Evolutionary conservation across 768 basidiomycete genomes (phyloP).

Genomic region (Gloeopeniophorella convolvens): DNA sequence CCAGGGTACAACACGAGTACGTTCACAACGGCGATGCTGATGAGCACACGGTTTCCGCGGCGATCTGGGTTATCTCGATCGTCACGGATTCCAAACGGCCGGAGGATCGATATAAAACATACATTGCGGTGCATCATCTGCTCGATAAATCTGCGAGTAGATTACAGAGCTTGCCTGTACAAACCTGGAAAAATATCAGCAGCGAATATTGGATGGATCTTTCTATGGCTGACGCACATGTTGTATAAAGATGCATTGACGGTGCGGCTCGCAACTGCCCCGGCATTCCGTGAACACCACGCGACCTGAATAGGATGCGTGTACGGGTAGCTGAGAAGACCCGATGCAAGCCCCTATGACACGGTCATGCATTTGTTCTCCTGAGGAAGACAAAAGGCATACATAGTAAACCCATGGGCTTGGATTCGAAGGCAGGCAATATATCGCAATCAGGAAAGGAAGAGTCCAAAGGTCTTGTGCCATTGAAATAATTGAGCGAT

Average conservation of each 20-base stretch:
- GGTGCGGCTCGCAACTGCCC: conserved; percentile 52
- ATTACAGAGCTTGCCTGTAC: conserved; percentile 40
- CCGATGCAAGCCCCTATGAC: conserved; percentile 38
- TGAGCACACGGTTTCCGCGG: conserved; percentile 52
- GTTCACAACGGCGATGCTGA: conserved; percentile 46
- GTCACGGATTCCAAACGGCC: background rate
- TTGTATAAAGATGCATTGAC: conserved; percentile 57
- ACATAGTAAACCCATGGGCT: background rate
- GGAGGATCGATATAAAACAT: conserved; percentile 19
- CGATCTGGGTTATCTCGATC: conserved; percentile 35
- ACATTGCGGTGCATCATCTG: conserved; percentile 53
- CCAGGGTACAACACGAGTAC: conserved; percentile 45
- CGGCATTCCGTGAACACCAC: conserved; percentile 56
- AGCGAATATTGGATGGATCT: no score
- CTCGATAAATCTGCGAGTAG: conserved; percentile 50
- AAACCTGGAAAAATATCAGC: no score
- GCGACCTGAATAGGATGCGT: conserved; percentile 49
- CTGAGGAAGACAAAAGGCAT: no score
- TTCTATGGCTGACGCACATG: conserved; percentile 41
- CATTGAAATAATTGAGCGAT: conserved; percentile 49
- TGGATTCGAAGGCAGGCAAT: conserved; percentile 30
- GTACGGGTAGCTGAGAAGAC: conserved; percentile 42
- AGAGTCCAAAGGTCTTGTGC: conserved; percentile 52
- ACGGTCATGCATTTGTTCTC: no score
- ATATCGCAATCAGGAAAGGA: conserved; percentile 53